Evolutionary conservation across 495 filamentous ascomycete species (phyloP), one percentile per base, ranked within the genome.

Genomic region (Amniculicola lignicola): DNA sequence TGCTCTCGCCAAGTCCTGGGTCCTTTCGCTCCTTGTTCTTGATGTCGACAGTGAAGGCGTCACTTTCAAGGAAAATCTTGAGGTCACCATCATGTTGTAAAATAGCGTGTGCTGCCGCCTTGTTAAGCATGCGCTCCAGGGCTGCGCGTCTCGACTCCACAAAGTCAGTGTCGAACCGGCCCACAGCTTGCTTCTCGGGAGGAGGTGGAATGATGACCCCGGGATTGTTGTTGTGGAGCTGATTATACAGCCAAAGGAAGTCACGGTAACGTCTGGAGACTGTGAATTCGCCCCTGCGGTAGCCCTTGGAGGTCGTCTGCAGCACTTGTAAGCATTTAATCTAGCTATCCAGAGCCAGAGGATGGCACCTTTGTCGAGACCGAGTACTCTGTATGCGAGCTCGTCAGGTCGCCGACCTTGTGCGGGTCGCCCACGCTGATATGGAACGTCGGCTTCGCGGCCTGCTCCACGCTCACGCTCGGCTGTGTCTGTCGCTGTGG

Each of bases 1-100:
- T 96, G 73, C 82, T 93, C 71, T 96, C 93, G 39, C 83, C 84
- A 2, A 94, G 76, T 55, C 82, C 83, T 1, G 88, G 90, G 57
- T 95, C 88, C 66, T 88, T 84, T 38, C 93, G 85, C 69, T 97
- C 94, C 72, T 95, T 95, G 73, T 97, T 91, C 76, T 97, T 97
- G 63, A 98, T 84, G 70, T 98, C 93, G 18, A 95, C 79, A 64
- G 88, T 96, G 73, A 98, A 95, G 2, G 88, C 77, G 63, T 97
- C 94, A 65, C 90, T 96, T 70, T 98, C 93, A 1, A 98, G 75
- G 69, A 98, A 98, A 19, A 96, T 81, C 72, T 98, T 98, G 35
- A 97, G 74, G 64, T 98, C 93, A 1, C 78, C 84, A 63, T 98
- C 93, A 64, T 95, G 87, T 67, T 96, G 93, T 44, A 98, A 80